Base-by-base conservation (phyloP, 169 alveolate genomes). In the Ichthyophthirius multifiliis region DNA sequence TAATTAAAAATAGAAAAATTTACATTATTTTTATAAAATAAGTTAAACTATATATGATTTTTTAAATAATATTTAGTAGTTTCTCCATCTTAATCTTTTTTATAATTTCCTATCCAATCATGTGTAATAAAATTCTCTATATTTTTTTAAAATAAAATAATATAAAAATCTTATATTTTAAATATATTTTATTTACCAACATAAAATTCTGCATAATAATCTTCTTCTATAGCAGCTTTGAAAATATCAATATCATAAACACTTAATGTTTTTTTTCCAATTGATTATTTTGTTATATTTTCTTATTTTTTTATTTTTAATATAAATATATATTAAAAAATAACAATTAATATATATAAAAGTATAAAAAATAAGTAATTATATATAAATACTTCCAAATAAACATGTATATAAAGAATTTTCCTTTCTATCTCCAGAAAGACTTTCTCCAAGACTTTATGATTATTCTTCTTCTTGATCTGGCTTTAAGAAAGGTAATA, bases 151-250 rank as follows among this genome's bases (percentile, higher is more conserved):
- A 5, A 5, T 4, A 20, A 20, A 5, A 9, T 5, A 5, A 5
- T 18, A 5, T 23, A 55, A 7, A 55, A 20, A 5, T 5, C 27
- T 9, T 13, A 5, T 55, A 18, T 3, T 5, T 55, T 55, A 4
- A 55, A n/a, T 5, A 20, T 6, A 55, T 55, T 16, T n/a, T 20
- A 18, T n/a, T 18, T 67, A 32, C 76, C 76, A 2, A 81, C 32
- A 43, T 73, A 73, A 73, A 81, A 81, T 32, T 81, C 86, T 0
- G 78, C 44, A 65, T 27, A 31, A n/a, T 47, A 81, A 3, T 48
- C 76, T 41, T 81, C 41, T 44, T 81, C 65, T 6, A 81, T 71
- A 7, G 76, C 82, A 0, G 35, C 20, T 3, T 37, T 48, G 43
- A 74, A 81, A 48, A 39, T 4, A 13, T 30, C 5, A 5, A 81